Percentiles rank a stretch among this genome's conserved stretches.
Evolutionary conservation across 257 asterid species (phyloP).

Genomic region (Sherardia arvensis): DNA sequence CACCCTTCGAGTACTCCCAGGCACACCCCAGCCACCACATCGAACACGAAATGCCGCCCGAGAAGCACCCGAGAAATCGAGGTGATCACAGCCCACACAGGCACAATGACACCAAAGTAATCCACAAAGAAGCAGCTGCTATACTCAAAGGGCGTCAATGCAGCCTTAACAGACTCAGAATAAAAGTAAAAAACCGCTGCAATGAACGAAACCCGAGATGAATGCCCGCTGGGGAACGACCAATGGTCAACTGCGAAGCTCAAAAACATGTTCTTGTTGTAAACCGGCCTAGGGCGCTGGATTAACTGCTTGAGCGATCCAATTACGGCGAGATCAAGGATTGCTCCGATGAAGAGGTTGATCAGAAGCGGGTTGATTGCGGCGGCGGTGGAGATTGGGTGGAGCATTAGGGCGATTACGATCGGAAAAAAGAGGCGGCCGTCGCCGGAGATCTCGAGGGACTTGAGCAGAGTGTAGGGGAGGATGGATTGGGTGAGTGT

Average conservation of each 20-base stretch:
- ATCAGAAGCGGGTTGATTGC: slow-evolving; percentile 27
- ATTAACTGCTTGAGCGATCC: slow-evolving; percentile 57
- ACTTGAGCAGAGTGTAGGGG: slow-evolving; percentile 60
- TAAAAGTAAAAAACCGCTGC: slow-evolving; percentile 41
- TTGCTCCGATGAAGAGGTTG: slow-evolving; percentile 54
- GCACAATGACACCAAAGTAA: slow-evolving; percentile 28
- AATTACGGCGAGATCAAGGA: slow-evolving; percentile 52
- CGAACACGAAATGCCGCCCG: slow-evolving; percentile 74
- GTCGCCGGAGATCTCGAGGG: slow-evolving; percentile 88
- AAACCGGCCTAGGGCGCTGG: slow-evolving; percentile 80
- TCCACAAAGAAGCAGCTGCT: slow-evolving; percentile 22
- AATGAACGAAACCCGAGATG: slow-evolving; percentile 61
- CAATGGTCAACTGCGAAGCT: slow-evolving; percentile 90
- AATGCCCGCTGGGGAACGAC: slow-evolving; percentile 94
- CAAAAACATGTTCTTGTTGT: slow-evolving; percentile 72
- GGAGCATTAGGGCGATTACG: slow-evolving; percentile 40
- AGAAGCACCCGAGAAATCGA: slow-evolving; percentile 67
- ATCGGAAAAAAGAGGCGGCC: slow-evolving; percentile 88
- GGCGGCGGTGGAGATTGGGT: slow-evolving; percentile 17
- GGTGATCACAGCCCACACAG: slow-evolving; percentile 52
- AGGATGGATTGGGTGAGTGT: slow-evolving; percentile 55
- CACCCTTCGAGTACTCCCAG: slow-evolving; percentile 65
- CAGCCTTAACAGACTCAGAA: slow-evolving; percentile 15
- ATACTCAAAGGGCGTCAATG: slow-evolving; percentile 12
- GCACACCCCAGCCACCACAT: slow-evolving; percentile 56